A percentile compares a stretch with the other conserved stretches of the same genome.
Evolutionary conservation across 2,329 filamentous ascomycete species (phyloP).

Genomic region (Davidsoniella virescens): DNA sequence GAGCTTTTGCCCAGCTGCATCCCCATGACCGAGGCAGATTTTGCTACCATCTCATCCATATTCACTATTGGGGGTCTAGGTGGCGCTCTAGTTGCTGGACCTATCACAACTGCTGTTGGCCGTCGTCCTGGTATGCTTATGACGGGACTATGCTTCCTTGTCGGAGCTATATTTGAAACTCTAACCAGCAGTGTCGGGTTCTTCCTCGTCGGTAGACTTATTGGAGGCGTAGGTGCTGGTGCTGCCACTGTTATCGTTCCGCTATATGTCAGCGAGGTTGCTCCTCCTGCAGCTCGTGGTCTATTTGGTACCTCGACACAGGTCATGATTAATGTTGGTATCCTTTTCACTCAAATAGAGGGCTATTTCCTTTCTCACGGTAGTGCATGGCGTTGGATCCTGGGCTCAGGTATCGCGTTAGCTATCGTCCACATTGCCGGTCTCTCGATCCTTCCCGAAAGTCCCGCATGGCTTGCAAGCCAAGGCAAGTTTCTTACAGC

Average conservation of each 20-base stretch:
- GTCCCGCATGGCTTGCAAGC: conserved; percentile 70
- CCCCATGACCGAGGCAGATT: conserved; percentile 65
- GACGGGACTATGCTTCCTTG: conserved; percentile 59
- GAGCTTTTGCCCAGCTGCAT: conserved; percentile 56
- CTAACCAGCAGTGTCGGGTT: conserved; percentile 49
- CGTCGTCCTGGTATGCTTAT: conserved; percentile 59
- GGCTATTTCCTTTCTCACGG: conserved; percentile 77
- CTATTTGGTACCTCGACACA: conserved; percentile 79
- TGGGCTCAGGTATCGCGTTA: conserved; percentile 55
- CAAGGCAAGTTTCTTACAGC: conserved; percentile 46
- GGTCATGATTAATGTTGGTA: conserved; percentile 84
- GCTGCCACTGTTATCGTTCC: conserved; percentile 85
- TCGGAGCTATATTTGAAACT: conserved; percentile 63
- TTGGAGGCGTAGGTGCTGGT: conserved; percentile 73
- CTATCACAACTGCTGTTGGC: conserved; percentile 61
- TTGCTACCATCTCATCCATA: conserved; percentile 75
- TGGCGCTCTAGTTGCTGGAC: conserved; percentile 66
- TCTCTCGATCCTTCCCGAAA: conserved; percentile 67
- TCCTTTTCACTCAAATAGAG: conserved; percentile 64
- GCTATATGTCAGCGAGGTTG: conserved; percentile 84
- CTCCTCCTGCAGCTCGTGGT: conserved; percentile 56
- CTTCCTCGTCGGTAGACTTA: conserved; percentile 56
- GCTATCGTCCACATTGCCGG: conserved; percentile 51
- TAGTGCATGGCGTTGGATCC: conserved; percentile 66
- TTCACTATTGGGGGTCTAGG: conserved; percentile 80